phyloP scores from a whole-genome alignment of 768 basidiomycete genomes.

The Podaxis sp. region DNA sequence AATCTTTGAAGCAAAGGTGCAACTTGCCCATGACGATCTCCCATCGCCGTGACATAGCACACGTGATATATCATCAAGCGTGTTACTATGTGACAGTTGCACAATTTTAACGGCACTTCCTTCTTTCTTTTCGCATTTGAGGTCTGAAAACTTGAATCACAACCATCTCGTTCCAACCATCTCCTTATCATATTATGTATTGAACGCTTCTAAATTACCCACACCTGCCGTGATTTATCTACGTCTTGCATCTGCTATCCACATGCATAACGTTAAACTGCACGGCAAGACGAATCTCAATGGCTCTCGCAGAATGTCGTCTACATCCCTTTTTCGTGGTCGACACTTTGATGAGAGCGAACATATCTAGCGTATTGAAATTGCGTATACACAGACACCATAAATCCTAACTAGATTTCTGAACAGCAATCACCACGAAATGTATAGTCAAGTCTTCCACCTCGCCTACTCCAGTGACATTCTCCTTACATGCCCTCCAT shows the following conservation, averaged over 20 bases:
- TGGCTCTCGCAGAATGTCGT: slow-evolving; percentile 18
- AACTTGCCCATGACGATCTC: background rate
- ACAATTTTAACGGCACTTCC: background rate
- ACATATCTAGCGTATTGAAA: background rate
- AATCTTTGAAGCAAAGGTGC: background rate
- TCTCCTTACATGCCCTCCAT: too few species aligned
- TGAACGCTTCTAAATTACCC: background rate
- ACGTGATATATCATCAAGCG: background rate
- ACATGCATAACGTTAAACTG: slow-evolving; percentile 21
- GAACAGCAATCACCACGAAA: too few species aligned
- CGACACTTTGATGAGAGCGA: slow-evolving; percentile 18
- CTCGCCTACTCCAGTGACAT: too few species aligned
- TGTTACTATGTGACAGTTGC: background rate
- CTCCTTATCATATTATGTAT: background rate
- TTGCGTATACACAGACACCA: background rate
- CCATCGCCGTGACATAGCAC: background rate
- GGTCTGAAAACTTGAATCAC: background rate
- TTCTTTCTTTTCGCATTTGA: background rate
- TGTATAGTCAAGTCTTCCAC: too few species aligned
- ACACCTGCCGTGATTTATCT: slow-evolving; percentile 21
- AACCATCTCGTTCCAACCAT: background rate
- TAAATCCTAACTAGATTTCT: background rate
- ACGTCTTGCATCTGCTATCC: slow-evolving; percentile 15
- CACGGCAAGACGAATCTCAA: slow-evolving; percentile 16
- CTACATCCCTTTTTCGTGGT: slow-evolving; percentile 2